Percentiles rank a stretch among this genome's conserved stretches.
These are phyloP conservation scores for Helotiales sp. DNA, from an alignment of 2,329 filamentous ascomycete genomes.

Conservation along the genomic window DNA sequence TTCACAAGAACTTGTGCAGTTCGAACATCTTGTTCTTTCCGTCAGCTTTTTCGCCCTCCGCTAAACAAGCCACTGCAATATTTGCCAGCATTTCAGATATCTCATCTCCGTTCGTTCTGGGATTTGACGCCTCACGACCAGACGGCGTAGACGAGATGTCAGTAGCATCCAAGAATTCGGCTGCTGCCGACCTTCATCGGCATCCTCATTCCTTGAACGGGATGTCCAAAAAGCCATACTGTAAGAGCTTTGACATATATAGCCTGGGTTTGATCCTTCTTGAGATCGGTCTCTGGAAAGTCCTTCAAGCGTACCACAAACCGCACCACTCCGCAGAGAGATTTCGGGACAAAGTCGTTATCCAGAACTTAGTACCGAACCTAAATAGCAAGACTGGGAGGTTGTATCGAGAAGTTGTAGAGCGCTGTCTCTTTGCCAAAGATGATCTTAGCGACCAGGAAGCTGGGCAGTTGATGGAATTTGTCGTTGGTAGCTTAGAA, in stretches of 20 bases:
- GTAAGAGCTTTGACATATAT: slow-evolving; percentile 50
- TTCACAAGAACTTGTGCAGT: slow-evolving; percentile 51
- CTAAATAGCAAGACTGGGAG: slow-evolving; percentile 50
- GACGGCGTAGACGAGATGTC: slow-evolving; percentile 46
- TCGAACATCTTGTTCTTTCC: slow-evolving; percentile 51
- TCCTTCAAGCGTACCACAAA: slow-evolving; percentile 49
- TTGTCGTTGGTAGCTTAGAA: slow-evolving; percentile 49
- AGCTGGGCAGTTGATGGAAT: slow-evolving; percentile 49
- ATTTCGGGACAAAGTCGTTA: slow-evolving; percentile 50
- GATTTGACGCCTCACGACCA: slow-evolving; percentile 49
- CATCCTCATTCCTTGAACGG: slow-evolving; percentile 51
- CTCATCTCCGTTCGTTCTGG: slow-evolving; percentile 46
- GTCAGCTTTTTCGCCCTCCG: slow-evolving; percentile 43
- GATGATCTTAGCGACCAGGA: slow-evolving; percentile 48
- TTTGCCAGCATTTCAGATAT: slow-evolving; percentile 49
- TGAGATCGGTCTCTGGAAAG: slow-evolving; percentile 55
- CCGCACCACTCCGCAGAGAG: slow-evolving; percentile 49
- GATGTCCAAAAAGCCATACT: slow-evolving; percentile 46
- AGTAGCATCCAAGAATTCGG: slow-evolving; percentile 49
- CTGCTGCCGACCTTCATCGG: slow-evolving; percentile 49
- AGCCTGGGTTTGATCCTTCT: slow-evolving; percentile 55
- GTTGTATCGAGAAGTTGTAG: slow-evolving; percentile 49
- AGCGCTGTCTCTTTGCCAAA: slow-evolving; percentile 47
- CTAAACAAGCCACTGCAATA: slow-evolving; percentile 33
- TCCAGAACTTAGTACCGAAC: slow-evolving; percentile 49